phyloP scores from a whole-genome alignment of 31 red algal genomes.

The Asparagopsis taxiformis region DNA sequence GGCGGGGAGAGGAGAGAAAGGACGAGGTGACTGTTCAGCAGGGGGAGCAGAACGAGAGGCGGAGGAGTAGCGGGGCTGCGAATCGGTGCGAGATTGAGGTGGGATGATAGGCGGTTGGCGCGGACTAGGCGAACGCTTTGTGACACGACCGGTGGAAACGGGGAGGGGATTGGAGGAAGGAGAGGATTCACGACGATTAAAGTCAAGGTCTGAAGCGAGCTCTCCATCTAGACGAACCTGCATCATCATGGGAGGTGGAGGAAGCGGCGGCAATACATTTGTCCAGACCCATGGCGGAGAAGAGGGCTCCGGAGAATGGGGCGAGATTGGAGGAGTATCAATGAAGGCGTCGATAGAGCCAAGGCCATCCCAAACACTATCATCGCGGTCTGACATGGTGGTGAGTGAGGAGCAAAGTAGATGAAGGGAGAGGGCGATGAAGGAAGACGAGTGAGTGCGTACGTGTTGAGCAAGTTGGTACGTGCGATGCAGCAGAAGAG shows the following conservation, averaged over 20 bases:
- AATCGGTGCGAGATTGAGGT: conserved; percentile 13
- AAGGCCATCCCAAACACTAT: conserved; percentile 4
- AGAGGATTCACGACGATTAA: neutral
- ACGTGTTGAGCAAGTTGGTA: no score
- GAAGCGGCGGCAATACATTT: neutral
- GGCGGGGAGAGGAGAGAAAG: conserved; percentile 1
- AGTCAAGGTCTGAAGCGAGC: neutral
- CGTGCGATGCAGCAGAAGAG: no score
- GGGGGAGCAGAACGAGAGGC: neutral
- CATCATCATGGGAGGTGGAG: neutral
- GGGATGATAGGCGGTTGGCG: no score
- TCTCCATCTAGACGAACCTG: conserved; percentile 54
- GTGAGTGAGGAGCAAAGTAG: no score
- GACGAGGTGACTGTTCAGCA: neutral
- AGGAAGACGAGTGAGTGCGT: no score
- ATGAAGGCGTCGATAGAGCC: conserved; percentile 14
- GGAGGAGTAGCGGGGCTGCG: neutral
- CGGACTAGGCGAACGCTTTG: neutral
- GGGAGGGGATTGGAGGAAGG: no score
- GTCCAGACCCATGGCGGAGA: neutral
- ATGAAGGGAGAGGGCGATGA: no score
- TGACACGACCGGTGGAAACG: neutral
- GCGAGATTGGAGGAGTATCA: no score
- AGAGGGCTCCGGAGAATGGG: neutral
- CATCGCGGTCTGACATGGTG: conserved; percentile 6